Conservation (phyloP, 1,284 basidiomycete species). For the Boletus mariae region DNA sequence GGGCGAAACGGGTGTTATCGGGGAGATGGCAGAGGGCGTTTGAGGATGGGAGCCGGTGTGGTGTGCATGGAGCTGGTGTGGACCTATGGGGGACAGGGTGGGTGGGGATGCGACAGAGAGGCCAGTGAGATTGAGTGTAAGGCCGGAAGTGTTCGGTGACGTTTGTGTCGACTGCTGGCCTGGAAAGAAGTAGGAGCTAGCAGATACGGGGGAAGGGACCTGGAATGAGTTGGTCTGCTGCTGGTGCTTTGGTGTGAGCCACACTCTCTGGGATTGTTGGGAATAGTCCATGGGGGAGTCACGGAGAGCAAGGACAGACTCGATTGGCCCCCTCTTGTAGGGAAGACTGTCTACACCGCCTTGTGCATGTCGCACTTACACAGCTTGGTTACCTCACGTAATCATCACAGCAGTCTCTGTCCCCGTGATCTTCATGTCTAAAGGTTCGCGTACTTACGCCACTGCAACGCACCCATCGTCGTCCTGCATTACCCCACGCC, state of each 20-base stretch:
- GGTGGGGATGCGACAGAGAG: slow-evolving; percentile 62
- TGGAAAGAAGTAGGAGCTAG: slow-evolving; percentile 20
- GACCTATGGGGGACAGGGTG: slow-evolving; percentile 56
- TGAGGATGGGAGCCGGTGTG: slow-evolving; percentile 3
- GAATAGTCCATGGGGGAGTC: slow-evolving; percentile 18
- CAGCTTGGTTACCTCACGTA: neutral
- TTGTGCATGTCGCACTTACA: neutral
- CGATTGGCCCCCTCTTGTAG: slow-evolving; percentile 13
- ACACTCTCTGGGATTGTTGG: slow-evolving; percentile 16
- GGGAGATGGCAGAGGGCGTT: slow-evolving; percentile 15
- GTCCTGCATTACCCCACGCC: slow-evolving; percentile 13
- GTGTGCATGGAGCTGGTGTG: slow-evolving; percentile 27
- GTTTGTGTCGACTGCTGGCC: slow-evolving; percentile 6
- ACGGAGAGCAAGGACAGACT: no score
- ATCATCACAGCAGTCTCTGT: neutral
- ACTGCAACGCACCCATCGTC: neutral
- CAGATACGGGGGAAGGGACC: slow-evolving; percentile 21
- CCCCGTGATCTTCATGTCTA: neutral
- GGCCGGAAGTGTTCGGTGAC: slow-evolving; percentile 18
- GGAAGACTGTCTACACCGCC: slow-evolving; percentile 12
- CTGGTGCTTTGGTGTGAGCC: slow-evolving; percentile 10
- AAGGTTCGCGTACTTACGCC: neutral
- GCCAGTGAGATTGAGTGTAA: slow-evolving; percentile 66
- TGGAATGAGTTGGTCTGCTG: slow-evolving; percentile 11
- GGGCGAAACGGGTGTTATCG: slow-evolving; percentile 32